These are phyloP conservation scores for Tritrichomonas foetus DNA, from an alignment of 208 protist genomes.

Conservation along the genomic window DNA sequence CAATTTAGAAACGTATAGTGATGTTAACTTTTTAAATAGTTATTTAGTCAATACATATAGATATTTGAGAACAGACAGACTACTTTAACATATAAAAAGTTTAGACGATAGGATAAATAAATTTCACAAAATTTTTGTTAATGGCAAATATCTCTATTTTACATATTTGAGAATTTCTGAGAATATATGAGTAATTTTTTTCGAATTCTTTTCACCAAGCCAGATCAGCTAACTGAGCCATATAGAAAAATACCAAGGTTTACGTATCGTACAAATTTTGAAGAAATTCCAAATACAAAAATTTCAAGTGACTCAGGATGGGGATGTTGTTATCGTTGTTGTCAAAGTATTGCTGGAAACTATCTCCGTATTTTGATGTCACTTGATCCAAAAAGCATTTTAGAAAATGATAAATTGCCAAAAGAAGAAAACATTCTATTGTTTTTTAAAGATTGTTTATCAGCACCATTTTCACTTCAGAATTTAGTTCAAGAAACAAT, in stretches of 20 bases:
- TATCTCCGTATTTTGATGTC: not conserved
- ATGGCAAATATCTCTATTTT: too few species aligned
- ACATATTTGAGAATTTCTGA: too few species aligned
- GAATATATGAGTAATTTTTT: too few species aligned
- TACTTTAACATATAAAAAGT: too few species aligned
- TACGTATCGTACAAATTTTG: not conserved
- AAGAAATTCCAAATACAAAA: not conserved
- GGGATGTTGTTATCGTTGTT: not conserved
- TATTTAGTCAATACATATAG: too few species aligned
- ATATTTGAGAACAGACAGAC: too few species aligned
- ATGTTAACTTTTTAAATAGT: too few species aligned
- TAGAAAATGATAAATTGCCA: not conserved
- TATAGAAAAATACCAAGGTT: slow-evolving; percentile 3
- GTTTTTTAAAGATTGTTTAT: not conserved
- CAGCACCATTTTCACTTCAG: not conserved
- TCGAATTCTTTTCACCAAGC: too few species aligned
- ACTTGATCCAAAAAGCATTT: not conserved
- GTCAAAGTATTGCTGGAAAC: not conserved
- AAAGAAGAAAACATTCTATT: not conserved
- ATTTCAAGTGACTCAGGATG: not conserved
- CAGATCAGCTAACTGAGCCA: too few species aligned
- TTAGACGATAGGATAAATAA: too few species aligned
- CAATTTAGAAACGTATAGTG: too few species aligned
- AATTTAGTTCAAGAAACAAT: not conserved
- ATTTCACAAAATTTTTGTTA: too few species aligned